Percentiles rank a stretch among this genome's conserved stretches.
Evolutionary conservation across 345 rosid species (phyloP).

Genomic region (Eucalyptus tenuipes): DNA sequence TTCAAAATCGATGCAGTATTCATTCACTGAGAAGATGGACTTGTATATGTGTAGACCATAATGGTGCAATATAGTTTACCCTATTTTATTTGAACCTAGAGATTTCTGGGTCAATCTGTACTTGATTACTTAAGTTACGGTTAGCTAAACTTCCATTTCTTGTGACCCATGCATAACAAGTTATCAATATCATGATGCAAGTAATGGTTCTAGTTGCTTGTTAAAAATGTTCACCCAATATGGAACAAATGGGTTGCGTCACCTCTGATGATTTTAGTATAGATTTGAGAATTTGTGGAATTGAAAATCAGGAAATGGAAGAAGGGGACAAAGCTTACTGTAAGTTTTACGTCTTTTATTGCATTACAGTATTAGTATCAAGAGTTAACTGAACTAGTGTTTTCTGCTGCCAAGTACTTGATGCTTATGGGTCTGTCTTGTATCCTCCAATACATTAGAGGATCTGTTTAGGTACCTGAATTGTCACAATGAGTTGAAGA

Average conservation of each 20-base stretch:
- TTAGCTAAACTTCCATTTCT: neutral
- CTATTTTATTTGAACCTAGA: neutral
- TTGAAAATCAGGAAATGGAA: neutral
- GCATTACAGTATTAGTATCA: neutral
- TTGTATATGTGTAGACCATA: neutral
- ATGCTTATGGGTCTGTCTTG: neutral
- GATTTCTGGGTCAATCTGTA: neutral
- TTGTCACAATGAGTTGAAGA: neutral
- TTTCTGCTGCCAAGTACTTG: neutral
- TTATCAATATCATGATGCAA: neutral
- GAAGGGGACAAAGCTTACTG: neutral
- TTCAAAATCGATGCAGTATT: neutral
- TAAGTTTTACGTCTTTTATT: neutral
- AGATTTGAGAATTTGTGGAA: neutral
- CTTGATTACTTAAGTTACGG: neutral
- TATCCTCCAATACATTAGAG: neutral
- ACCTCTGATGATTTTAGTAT: neutral
- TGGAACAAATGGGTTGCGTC: neutral
- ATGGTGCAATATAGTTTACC: neutral
- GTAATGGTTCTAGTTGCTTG: neutral
- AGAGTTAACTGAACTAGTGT: neutral
- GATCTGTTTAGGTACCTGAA: neutral
- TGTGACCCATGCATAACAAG: neutral
- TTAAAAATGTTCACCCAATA: neutral
- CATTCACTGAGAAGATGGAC: neutral